Evolutionary conservation across 768 basidiomycete species (phyloP).

Genomic region (Russula olivacea): DNA sequence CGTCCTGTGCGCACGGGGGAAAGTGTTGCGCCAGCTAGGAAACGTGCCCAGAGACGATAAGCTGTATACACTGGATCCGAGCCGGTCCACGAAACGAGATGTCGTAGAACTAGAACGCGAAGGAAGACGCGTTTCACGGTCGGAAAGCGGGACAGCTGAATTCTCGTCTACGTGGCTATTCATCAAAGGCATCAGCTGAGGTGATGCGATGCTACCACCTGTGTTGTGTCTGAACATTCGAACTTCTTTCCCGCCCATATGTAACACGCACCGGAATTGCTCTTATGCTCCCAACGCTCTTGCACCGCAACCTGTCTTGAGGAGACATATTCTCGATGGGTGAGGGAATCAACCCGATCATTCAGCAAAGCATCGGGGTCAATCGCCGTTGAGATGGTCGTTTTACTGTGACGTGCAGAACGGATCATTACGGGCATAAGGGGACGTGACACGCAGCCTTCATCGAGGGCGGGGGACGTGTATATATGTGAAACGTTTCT

Average conservation of each 20-base stretch:
- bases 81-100: slow-evolving; percentile 5
- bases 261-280: slow-evolving; percentile 3
- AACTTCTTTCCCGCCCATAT: background rate
- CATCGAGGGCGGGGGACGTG: background rate
- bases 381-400: slow-evolving; percentile 1
- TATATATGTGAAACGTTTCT: background rate
- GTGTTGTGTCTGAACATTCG: background rate
- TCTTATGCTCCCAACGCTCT: background rate
- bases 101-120: background rate
- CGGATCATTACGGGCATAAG: slow-evolving; percentile 11
- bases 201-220: background rate
- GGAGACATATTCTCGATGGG: background rate
- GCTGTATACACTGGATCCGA: slow-evolving; percentile 2
- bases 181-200: background rate
- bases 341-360: background rate
- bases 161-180: background rate
- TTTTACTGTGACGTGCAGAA: slow-evolving; percentile 7
- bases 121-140: background rate
- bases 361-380: background rate
- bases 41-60: slow-evolving; percentile 5
- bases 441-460: background rate
- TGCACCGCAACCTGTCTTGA: background rate
- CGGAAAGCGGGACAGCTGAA: background rate
- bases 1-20: background rate
- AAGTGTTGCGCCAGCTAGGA: slow-evolving; percentile 9